These are phyloP conservation scores for Mortierella claussenii DNA, from an alignment of 192 early-diverging fungal species.

Conservation along the genomic window DNA sequence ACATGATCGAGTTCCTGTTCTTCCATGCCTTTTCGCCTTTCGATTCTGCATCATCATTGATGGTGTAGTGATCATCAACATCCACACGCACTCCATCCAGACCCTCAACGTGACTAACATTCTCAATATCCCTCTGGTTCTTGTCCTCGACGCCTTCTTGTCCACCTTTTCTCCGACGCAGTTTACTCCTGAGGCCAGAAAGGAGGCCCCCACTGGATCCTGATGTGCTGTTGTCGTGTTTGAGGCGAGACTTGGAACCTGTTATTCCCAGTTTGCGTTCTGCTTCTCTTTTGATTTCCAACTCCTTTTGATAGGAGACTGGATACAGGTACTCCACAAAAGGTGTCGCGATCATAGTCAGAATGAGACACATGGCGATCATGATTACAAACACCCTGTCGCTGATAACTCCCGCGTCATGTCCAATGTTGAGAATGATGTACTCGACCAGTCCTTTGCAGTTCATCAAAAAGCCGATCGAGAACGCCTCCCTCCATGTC, in stretches of 20 bases:
- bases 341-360: constrained; percentile 88
- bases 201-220: constrained; percentile 9
- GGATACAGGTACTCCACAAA: constrained; percentile 80
- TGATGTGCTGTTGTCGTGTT: not conserved
- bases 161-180: constrained; percentile 1
- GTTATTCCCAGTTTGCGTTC: constrained; percentile 18
- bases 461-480: constrained; percentile 91
- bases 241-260: not conserved
- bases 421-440: constrained; percentile 93
- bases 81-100: constrained; percentile 21
- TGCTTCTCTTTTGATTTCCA: constrained; percentile 34
- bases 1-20: constrained; percentile 42
- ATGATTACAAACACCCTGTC: constrained; percentile 52
- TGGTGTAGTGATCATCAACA: not conserved
- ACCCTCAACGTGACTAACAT: constrained; percentile 14
- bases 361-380: constrained; percentile 83
- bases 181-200: not conserved
- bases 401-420: constrained; percentile 83
- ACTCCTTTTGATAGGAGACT: constrained; percentile 63
- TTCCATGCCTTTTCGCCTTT: not conserved
- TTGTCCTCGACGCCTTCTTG: not conserved
- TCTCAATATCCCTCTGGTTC: not conserved
- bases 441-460: constrained; percentile 95
- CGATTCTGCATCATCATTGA: not conserved
- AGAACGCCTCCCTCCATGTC: constrained; percentile 81